A percentile compares a stretch with the other conserved stretches of the same genome.
Evolutionary conservation across 2,329 filamentous ascomycete genomes (phyloP).

Genomic region (Colletotrichum sojae): DNA sequence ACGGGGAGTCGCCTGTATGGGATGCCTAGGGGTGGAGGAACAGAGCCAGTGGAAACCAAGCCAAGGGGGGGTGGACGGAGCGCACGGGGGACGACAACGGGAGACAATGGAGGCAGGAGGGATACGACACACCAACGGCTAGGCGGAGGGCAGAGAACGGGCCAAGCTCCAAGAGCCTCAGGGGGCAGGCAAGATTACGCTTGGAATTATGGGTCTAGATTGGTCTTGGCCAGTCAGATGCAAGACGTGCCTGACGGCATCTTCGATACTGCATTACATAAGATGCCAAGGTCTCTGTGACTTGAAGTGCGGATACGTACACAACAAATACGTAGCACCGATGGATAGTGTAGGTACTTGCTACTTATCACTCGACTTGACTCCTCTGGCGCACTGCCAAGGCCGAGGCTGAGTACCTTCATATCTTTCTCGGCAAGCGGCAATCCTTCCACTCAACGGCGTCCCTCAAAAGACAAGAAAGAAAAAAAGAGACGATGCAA

Average conservation of each 20-base stretch:
- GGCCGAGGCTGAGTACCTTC: neutral
- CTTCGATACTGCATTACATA: conserved; percentile 1
- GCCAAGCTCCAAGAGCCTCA: conserved; percentile 39
- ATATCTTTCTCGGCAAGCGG: neutral
- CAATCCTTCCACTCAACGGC: too few species aligned
- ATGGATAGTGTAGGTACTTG: too few species aligned
- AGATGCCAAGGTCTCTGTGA: too few species aligned
- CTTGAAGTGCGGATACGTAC: too few species aligned
- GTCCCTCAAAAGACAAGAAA: too few species aligned
- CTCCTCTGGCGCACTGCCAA: neutral
- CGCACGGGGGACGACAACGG: neutral
- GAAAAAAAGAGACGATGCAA: neutral
- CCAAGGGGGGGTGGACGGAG: neutral
- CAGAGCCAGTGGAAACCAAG: neutral
- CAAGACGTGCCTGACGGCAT: conserved; percentile 11
- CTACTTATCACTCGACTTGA: too few species aligned
- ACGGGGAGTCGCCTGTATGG: neutral
- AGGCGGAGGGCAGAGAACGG: conserved; percentile 31
- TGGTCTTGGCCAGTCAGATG: conserved; percentile 3
- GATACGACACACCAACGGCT: conserved; percentile 1
- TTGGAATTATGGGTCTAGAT: conserved; percentile 11
- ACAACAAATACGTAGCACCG: too few species aligned
- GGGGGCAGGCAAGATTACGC: conserved; percentile 26
- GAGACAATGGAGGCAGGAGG: neutral
- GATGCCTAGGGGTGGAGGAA: conserved; percentile 4